These are phyloP conservation scores for Cyclotella atomus DNA, from an alignment of 108 stramenopile species.

Conservation along the genomic window DNA sequence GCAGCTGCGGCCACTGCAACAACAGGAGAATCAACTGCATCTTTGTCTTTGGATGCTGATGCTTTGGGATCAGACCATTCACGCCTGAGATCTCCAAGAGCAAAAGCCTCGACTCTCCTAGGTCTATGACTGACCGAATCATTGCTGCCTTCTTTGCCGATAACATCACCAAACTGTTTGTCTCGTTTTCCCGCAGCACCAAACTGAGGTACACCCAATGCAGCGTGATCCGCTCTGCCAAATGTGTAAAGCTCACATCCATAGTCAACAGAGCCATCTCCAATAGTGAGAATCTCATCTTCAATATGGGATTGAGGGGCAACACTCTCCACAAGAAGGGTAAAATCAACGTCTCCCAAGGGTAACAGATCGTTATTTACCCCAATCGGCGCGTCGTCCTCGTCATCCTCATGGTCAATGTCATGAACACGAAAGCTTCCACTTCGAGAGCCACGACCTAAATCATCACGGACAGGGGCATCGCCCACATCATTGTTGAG, in stretches of 20 bases:
- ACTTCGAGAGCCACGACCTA: constrained; percentile 12
- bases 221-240: constrained; percentile 76
- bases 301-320: neutral
- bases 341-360: constrained; percentile 38
- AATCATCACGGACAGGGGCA: neutral
- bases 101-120: constrained; percentile 48
- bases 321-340: constrained; percentile 5
- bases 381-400: constrained; percentile 17
- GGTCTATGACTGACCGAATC: constrained; percentile 29
- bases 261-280: constrained; percentile 27
- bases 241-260: constrained; percentile 66
- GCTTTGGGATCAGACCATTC: constrained; percentile 20
- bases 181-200: constrained; percentile 7
- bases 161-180: constrained; percentile 1
- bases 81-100: constrained; percentile 40
- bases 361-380: constrained; percentile 26
- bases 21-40: constrained; percentile 56
- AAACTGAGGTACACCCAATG: constrained; percentile 65
- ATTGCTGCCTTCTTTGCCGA: constrained; percentile 4
- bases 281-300: constrained; percentile 10
- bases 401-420: constrained; percentile 22
- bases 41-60: constrained; percentile 1
- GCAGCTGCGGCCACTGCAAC: constrained; percentile 74
- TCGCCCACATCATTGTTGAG: constrained; percentile 30
- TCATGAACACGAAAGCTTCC: constrained; percentile 27